Conservation (phyloP, 1,139 yeast species). For the Geotrichum candidum region DNA sequence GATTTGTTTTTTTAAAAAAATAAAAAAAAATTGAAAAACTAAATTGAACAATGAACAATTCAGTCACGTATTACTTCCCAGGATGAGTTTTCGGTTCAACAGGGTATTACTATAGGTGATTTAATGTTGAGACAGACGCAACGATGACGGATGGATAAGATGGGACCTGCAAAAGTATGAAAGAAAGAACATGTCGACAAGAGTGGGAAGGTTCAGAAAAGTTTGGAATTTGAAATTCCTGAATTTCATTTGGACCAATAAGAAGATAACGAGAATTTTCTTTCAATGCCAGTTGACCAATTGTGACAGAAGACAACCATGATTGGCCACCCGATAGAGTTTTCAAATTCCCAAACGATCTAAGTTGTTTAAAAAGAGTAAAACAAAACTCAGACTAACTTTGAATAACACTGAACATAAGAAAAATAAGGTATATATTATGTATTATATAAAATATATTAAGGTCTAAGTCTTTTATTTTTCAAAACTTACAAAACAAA, state of each 20-base stretch:
- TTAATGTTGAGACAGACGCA: not conserved
- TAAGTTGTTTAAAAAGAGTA: not conserved
- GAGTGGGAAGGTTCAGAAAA: not conserved
- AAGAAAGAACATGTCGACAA: not conserved
- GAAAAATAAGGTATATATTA: too few species aligned
- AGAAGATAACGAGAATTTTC: not conserved
- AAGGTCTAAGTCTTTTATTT: not conserved
- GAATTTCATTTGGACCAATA: not conserved
- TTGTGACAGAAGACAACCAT: not conserved
- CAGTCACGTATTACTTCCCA: not conserved
- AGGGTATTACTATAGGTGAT: not conserved
- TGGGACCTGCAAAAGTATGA: not conserved
- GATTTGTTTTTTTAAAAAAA: not conserved
- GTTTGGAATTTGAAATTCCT: not conserved
- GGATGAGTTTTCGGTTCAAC: not conserved
- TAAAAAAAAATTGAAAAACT: not conserved
- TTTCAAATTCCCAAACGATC: not conserved
- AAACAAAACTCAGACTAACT: not conserved
- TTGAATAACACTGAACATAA: too few species aligned
- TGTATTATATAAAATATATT: not conserved
- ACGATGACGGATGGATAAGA: conserved; percentile 1
- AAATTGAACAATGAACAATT: not conserved
- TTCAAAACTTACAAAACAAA: not conserved
- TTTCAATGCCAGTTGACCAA: not conserved
- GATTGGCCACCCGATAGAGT: not conserved